Percentiles rank a stretch among this genome's conserved stretches.
These are phyloP conservation scores for Stereum hirsutum DNA, from an alignment of 1,284 basidiomycete species.

Conservation along the genomic window DNA sequence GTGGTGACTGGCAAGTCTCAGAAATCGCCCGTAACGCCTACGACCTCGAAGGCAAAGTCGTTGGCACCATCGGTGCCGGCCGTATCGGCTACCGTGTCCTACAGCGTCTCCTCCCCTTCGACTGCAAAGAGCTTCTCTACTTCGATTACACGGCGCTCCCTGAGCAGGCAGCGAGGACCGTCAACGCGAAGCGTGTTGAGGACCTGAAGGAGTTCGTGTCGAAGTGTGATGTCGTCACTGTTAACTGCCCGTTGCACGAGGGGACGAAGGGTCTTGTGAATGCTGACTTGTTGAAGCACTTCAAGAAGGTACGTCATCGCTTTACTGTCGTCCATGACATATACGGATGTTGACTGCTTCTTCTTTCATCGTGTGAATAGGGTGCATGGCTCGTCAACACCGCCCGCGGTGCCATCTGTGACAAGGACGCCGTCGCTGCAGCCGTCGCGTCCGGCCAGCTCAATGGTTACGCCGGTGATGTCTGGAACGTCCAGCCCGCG, in stretches of 20 bases:
- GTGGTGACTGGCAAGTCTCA: constrained; percentile 82
- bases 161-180: constrained; percentile 61
- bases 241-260: constrained; percentile 91
- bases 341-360: background rate
- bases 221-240: constrained; percentile 77
- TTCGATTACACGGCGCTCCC: constrained; percentile 87
- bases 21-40: constrained; percentile 74
- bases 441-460: constrained; percentile 78
- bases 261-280: constrained; percentile 78
- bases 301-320: constrained; percentile 57
- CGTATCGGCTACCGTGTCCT: constrained; percentile 89
- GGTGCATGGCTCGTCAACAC: constrained; percentile 92
- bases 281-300: constrained; percentile 76
- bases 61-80: constrained; percentile 83
- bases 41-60: constrained; percentile 87
- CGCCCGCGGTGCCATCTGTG: constrained; percentile 89
- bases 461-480: constrained; percentile 61
- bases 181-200: constrained; percentile 72
- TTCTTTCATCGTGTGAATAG: constrained; percentile 1
- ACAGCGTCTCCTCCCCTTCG: constrained; percentile 81
- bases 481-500: constrained; percentile 79
- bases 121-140: constrained; percentile 89
- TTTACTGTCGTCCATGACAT: background rate
- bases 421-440: constrained; percentile 71
- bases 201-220: constrained; percentile 84